phyloP scores from a whole-genome alignment of 176 grass and related monocot species.

The Oropetium thomaeum region DNA sequence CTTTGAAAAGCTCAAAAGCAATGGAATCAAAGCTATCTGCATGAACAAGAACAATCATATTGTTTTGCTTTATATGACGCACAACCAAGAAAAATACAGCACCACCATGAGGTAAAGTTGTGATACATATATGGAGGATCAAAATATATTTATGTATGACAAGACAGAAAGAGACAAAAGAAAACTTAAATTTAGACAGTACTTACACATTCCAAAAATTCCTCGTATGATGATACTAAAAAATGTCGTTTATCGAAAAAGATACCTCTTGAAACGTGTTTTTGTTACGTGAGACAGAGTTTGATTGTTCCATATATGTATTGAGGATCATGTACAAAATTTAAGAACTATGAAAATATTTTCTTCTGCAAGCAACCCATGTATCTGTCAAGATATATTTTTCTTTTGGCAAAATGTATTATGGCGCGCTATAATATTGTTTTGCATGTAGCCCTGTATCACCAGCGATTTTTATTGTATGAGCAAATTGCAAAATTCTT shows the following conservation, averaged over 20 bases:
- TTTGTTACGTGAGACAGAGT: neutral
- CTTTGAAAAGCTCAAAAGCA: neutral
- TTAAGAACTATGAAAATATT: no score
- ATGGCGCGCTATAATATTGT: no score
- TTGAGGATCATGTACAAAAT: no score
- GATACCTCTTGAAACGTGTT: neutral
- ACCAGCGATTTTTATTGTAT: no score
- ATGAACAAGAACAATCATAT: neutral
- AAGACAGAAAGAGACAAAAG: slow-evolving; percentile 14
- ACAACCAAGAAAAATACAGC: neutral
- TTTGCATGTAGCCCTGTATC: no score
- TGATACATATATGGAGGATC: neutral
- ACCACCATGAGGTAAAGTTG: slow-evolving; percentile 25
- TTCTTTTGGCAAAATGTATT: no score
- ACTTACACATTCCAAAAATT: neutral
- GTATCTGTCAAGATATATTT: no score
- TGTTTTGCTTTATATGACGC: neutral
- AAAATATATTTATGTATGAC: neutral
- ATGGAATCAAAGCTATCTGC: neutral
- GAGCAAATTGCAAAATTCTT: no score
- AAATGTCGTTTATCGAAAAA: neutral
- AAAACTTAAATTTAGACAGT: neutral
- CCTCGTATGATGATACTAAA: neutral
- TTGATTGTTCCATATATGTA: neutral
- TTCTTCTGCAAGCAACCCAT: no score